Conservation (phyloP, 2,329 filamentous ascomycete species). For the Hirsutella thompsonii region DNA sequence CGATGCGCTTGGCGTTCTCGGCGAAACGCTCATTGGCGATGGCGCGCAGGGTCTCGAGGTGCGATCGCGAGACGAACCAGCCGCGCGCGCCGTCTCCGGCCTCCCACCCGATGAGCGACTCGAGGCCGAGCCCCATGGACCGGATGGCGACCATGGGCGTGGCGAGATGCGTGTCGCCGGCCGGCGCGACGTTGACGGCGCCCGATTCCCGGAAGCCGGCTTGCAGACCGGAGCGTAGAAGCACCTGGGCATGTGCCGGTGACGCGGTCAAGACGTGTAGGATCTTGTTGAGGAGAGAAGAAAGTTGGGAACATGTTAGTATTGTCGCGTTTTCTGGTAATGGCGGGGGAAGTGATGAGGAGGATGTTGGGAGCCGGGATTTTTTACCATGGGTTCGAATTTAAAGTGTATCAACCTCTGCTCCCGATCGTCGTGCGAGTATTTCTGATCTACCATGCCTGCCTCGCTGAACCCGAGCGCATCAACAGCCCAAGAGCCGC, state of each 20-base stretch:
- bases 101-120: conserved; percentile 60
- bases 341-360: background rate
- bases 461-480: conserved; percentile 12
- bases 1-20: conserved; percentile 56
- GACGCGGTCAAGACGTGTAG: conserved; percentile 77
- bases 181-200: conserved; percentile 49
- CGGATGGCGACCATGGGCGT: conserved; percentile 74
- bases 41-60: conserved; percentile 52
- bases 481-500: conserved; percentile 16
- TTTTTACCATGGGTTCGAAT: conserved; percentile 90
- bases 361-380: no score
- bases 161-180: conserved; percentile 17
- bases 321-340: background rate
- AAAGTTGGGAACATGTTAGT: no score
- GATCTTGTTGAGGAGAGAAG: conserved; percentile 49
- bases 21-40: conserved; percentile 65
- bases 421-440: conserved; percentile 11
- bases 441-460: conserved; percentile 13
- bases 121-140: conserved; percentile 69
- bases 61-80: conserved; percentile 48
- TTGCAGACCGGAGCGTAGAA: conserved; percentile 63
- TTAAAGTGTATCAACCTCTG: conserved; percentile 65
- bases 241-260: conserved; percentile 56
- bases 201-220: conserved; percentile 88
- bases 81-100: conserved; percentile 21